Conservation (phyloP, 257 asterid species). For the Verbena officinalis region DNA sequence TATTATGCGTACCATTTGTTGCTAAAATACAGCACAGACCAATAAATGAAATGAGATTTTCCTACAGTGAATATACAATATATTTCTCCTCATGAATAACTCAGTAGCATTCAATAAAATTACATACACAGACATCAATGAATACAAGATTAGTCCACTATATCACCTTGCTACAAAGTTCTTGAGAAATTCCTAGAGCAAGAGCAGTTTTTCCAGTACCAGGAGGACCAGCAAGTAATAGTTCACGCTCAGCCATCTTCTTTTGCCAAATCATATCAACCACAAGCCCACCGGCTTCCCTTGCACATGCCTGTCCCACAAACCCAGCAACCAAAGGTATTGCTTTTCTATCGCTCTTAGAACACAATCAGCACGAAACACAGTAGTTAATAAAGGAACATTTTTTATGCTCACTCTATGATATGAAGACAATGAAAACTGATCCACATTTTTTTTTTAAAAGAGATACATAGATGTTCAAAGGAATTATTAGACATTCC, state of each 20-base stretch:
- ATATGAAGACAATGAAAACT: neutral
- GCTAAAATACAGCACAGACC: neutral
- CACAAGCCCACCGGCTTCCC: slow-evolving; percentile 93
- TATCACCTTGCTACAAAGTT: slow-evolving; percentile 94
- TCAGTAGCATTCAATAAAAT: neutral
- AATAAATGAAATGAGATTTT: neutral
- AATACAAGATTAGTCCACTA: neutral
- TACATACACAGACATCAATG: neutral
- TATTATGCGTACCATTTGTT: neutral
- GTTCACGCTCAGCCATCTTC: slow-evolving; percentile 95
- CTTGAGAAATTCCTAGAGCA: slow-evolving; percentile 92
- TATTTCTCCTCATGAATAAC: neutral
- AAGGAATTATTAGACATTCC: neutral
- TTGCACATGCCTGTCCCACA: slow-evolving; percentile 90
- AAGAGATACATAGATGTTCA: slow-evolving; percentile 2
- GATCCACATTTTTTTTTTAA: neutral
- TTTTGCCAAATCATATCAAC: slow-evolving; percentile 97
- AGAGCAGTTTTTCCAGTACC: slow-evolving; percentile 99
- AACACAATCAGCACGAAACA: slow-evolving; percentile 23
- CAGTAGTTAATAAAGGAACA: neutral
- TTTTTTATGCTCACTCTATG: neutral
- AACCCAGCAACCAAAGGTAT: slow-evolving; percentile 90
- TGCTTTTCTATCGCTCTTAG: slow-evolving; percentile 79
- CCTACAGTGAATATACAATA: neutral
- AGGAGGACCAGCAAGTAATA: slow-evolving; percentile 94